phyloP scores from a whole-genome alignment of 371 early-diverging fungal species.

The Ordospora pajunii region DNA sequence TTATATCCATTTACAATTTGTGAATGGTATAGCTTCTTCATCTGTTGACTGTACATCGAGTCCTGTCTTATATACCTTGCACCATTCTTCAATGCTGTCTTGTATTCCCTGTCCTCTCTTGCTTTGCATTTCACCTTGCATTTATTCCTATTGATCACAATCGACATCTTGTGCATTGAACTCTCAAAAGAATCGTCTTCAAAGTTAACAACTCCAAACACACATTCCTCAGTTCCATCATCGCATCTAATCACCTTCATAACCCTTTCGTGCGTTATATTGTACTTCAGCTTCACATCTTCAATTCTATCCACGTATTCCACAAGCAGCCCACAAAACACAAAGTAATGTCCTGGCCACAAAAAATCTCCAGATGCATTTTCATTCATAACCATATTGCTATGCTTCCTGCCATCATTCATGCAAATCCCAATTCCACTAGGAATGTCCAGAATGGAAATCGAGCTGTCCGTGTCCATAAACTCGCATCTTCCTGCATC shows the following conservation, averaged over 20 bases:
- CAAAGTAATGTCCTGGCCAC: conserved; percentile 6
- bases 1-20: conserved; percentile 26
- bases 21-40: background rate
- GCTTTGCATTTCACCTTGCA: background rate
- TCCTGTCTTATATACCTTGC: background rate
- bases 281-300: conserved; percentile 15
- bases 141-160: conserved; percentile 27
- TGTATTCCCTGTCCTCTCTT: conserved; percentile 18
- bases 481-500: background rate
- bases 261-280: background rate
- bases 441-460: conserved; percentile 4
- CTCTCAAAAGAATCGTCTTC: background rate
- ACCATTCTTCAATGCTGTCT: background rate
- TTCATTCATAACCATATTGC: too few species aligned
- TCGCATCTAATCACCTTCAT: background rate
- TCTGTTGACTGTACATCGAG: background rate
- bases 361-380: too few species aligned
- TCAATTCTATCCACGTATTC: conserved; percentile 13
- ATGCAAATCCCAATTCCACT: too few species aligned
- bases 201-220: conserved; percentile 3
- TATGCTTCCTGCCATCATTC: too few species aligned
- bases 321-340: background rate
- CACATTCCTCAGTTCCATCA: background rate
- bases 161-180: background rate
- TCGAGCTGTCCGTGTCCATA: background rate